Percentiles rank a stretch among this genome's conserved stretches.
phyloP scores from a whole-genome alignment of 306 rosid genomes.

The Cajanus cajan region DNA sequence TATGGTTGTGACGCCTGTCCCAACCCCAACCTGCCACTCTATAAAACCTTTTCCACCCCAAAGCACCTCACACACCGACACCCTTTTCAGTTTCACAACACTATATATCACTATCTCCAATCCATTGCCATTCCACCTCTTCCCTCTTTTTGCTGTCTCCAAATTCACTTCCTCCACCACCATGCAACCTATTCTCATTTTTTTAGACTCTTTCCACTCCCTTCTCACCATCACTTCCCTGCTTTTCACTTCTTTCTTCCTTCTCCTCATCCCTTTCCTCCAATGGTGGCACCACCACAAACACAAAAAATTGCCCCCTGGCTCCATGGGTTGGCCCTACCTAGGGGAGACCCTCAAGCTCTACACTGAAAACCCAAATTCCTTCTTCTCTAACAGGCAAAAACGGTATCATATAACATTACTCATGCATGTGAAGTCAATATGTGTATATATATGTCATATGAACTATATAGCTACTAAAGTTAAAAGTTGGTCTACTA shows the following conservation, averaged over 20 bases:
- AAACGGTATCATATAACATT: slow-evolving; percentile 31
- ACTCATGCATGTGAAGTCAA: neutral
- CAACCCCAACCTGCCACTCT: slow-evolving; percentile 34
- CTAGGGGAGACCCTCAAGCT: slow-evolving; percentile 82
- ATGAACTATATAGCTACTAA: too few relatives aligned
- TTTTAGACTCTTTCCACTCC: neutral
- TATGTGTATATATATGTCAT: neutral
- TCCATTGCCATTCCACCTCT: neutral
- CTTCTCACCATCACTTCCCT: neutral
- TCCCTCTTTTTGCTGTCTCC: neutral
- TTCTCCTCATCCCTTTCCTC: slow-evolving; percentile 36
- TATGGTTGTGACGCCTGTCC: slow-evolving; percentile 46
- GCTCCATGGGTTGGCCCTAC: slow-evolving; percentile 93
- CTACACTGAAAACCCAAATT: slow-evolving; percentile 70
- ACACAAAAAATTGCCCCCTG: slow-evolving; percentile 68
- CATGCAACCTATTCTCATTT: slow-evolving; percentile 43
- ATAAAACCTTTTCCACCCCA: slow-evolving; percentile 32
- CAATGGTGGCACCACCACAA: slow-evolving; percentile 46
- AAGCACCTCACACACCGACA: neutral
- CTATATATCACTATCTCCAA: slow-evolving; percentile 1
- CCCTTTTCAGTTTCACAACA: neutral
- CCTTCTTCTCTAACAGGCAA: slow-evolving; percentile 68
- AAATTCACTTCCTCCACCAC: slow-evolving; percentile 29
- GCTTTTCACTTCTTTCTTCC: slow-evolving; percentile 15
- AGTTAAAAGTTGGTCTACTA: too few relatives aligned